These are phyloP conservation scores for Magnusiomyces ingens DNA, from an alignment of 1,139 yeast species.

Conservation along the genomic window DNA sequence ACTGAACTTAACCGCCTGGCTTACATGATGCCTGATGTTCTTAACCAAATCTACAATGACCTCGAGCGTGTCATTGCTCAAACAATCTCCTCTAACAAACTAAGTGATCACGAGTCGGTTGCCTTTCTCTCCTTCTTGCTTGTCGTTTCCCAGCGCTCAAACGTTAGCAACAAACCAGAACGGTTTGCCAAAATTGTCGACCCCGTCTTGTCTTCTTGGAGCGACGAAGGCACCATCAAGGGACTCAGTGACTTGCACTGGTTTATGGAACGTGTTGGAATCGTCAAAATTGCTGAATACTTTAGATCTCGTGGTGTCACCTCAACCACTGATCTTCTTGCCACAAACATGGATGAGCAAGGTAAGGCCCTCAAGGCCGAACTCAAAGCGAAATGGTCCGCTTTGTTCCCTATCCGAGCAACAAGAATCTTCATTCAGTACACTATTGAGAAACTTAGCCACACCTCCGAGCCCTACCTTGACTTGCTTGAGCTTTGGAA, in stretches of 20 bases:
- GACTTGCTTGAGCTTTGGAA: constrained; percentile 77
- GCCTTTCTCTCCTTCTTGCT: constrained; percentile 87
- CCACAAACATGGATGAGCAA: constrained; percentile 84
- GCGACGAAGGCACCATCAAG: constrained; percentile 81
- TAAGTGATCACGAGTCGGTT: constrained; percentile 86
- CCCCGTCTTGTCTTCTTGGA: constrained; percentile 90
- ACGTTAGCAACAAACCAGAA: constrained; percentile 60
- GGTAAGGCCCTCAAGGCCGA: constrained; percentile 71
- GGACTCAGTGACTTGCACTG: constrained; percentile 86
- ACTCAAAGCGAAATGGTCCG: constrained; percentile 86
- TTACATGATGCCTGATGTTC: constrained; percentile 85
- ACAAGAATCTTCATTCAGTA: constrained; percentile 92
- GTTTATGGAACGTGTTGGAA: constrained; percentile 97
- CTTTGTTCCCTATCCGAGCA: constrained; percentile 90
- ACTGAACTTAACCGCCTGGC: constrained; percentile 92
- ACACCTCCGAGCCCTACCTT: constrained; percentile 66
- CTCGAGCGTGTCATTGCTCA: constrained; percentile 73
- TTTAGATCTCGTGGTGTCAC: constrained; percentile 77
- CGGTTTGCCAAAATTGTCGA: constrained; percentile 83
- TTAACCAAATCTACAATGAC: constrained; percentile 73
- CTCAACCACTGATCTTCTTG: constrained; percentile 64
- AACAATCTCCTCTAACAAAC: constrained; percentile 60
- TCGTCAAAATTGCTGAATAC: constrained; percentile 86
- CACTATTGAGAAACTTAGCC: constrained; percentile 83
- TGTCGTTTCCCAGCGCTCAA: constrained; percentile 85